phyloP scores from a whole-genome alignment of 192 early-diverging fungal species.

The Geranomyces variabilis region DNA sequence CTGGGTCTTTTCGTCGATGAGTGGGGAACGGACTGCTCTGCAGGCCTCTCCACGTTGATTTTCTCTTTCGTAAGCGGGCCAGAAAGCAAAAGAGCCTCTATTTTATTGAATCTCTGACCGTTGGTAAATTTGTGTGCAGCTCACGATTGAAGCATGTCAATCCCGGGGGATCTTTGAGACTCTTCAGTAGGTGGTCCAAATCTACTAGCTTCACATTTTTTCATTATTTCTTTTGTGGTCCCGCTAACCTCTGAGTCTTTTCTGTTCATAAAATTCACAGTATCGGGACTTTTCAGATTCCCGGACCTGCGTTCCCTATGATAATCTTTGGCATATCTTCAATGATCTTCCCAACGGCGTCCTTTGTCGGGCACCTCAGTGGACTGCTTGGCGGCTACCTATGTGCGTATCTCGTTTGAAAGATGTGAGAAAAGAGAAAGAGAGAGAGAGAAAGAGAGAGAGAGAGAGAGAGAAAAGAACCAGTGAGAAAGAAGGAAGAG shows the following conservation, averaged over 20 bases:
- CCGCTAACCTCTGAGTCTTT: no score
- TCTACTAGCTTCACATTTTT: no score
- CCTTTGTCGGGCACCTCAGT: slow-evolving; percentile 18
- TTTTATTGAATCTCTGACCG: no score
- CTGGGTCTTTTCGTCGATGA: background rate
- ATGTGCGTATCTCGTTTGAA: slow-evolving; percentile 9
- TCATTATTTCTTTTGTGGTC: no score
- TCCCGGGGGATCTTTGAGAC: background rate
- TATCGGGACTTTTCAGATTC: slow-evolving; percentile 3
- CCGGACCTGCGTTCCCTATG: slow-evolving; percentile 12
- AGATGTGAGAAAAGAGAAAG: background rate
- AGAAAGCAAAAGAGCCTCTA: no score
- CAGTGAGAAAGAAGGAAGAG: no score
- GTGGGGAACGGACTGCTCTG: slow-evolving; percentile 7
- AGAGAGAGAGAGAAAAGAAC: no score
- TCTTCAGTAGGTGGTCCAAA: background rate
- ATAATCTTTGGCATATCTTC: slow-evolving; percentile 8
- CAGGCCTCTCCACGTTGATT: slow-evolving; percentile 14
- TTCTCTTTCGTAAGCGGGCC: slow-evolving; percentile 2
- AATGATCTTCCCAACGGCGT: slow-evolving; percentile 10
- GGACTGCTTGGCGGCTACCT: slow-evolving; percentile 21
- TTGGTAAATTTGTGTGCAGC: background rate
- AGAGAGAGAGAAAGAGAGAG: no score
- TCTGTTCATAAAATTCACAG: no score
- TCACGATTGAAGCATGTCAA: slow-evolving; percentile 21